These are phyloP conservation scores for Lachnellula occidentalis DNA, from an alignment of 2,329 filamentous ascomycete species.

Conservation along the genomic window DNA sequence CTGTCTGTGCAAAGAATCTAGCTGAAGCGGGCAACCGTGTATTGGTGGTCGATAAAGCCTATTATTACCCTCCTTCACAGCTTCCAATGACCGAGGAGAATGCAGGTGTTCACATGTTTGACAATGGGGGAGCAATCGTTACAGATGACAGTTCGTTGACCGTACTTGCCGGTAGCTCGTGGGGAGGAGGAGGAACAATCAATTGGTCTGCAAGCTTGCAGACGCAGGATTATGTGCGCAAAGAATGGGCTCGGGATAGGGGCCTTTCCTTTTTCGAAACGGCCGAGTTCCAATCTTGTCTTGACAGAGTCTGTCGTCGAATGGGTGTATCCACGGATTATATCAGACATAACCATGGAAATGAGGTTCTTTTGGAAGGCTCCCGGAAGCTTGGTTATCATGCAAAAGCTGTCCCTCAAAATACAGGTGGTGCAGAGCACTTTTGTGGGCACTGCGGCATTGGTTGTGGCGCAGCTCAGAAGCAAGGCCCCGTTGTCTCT, in stretches of 20 bases:
- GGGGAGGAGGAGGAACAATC: slow-evolving; percentile 81
- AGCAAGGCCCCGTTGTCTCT: slow-evolving; percentile 70
- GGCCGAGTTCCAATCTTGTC: slow-evolving; percentile 65
- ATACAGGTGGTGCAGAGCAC: slow-evolving; percentile 68
- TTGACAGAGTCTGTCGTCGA: slow-evolving; percentile 71
- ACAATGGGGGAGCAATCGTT: slow-evolving; percentile 55
- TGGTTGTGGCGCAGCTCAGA: slow-evolving; percentile 61
- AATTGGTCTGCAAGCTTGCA: slow-evolving; percentile 55
- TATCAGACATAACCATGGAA: slow-evolving; percentile 68
- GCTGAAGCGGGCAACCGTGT: slow-evolving; percentile 71
- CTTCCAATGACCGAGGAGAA: slow-evolving; percentile 67
- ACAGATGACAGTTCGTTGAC: slow-evolving; percentile 53
- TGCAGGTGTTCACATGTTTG: slow-evolving; percentile 60
- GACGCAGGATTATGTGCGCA: slow-evolving; percentile 69
- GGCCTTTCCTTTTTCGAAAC: slow-evolving; percentile 71
- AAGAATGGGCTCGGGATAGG: slow-evolving; percentile 67
- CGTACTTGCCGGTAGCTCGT: slow-evolving; percentile 64
- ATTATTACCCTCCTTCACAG: slow-evolving; percentile 66
- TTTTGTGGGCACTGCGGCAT: slow-evolving; percentile 63
- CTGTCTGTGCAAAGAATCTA: slow-evolving; percentile 73
- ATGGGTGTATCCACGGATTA: slow-evolving; percentile 68
- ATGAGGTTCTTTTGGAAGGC: slow-evolving; percentile 68
- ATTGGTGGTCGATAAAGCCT: slow-evolving; percentile 76
- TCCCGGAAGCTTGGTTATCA: slow-evolving; percentile 67
- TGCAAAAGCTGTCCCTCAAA: slow-evolving; percentile 68